Evolutionary conservation across 495 filamentous ascomycete genomes (phyloP).

Genomic region (Aspergillus nanangensis): DNA sequence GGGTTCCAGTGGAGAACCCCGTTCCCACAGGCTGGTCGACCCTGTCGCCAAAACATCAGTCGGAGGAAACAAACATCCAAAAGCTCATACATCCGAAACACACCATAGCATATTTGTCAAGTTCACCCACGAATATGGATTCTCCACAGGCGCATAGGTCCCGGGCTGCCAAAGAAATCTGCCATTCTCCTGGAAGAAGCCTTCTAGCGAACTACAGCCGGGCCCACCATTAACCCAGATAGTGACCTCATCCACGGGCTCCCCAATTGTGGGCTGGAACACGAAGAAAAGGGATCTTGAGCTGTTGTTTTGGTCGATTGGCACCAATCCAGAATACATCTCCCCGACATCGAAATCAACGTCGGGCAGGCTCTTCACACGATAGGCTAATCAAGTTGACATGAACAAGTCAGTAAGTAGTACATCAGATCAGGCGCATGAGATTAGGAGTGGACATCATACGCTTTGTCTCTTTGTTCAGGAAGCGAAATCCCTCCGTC

Average conservation of each 20-base stretch:
- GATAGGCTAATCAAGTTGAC: slow-evolving; percentile 40
- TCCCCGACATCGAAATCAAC: slow-evolving; percentile 72
- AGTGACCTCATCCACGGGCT: slow-evolving; percentile 60
- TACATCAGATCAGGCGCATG: neutral
- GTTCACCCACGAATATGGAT: slow-evolving; percentile 64
- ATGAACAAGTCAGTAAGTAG: neutral
- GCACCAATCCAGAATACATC: slow-evolving; percentile 69
- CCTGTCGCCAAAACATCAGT: slow-evolving; percentile 22
- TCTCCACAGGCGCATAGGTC: slow-evolving; percentile 51
- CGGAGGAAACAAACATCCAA: neutral
- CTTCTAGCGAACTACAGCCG: slow-evolving; percentile 63
- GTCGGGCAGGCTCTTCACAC: slow-evolving; percentile 66
- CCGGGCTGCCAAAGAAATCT: slow-evolving; percentile 60
- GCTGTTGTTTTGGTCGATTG: slow-evolving; percentile 56
- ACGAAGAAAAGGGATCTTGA: slow-evolving; percentile 48
- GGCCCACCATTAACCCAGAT: slow-evolving; percentile 72
- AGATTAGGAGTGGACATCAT: slow-evolving; percentile 1
- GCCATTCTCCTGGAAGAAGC: slow-evolving; percentile 65
- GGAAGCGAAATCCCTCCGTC: slow-evolving; percentile 31
- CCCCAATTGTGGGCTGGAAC: slow-evolving; percentile 43
- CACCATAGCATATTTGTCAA: slow-evolving; percentile 61
- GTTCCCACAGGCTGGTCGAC: slow-evolving; percentile 55
- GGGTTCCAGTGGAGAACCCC: slow-evolving; percentile 52
- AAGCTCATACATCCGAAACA: slow-evolving; percentile 1
- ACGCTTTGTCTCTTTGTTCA: slow-evolving; percentile 33